Base-by-base conservation (phyloP, 1,284 basidiomycete species). In the Boletus semigastroideus region DNA sequence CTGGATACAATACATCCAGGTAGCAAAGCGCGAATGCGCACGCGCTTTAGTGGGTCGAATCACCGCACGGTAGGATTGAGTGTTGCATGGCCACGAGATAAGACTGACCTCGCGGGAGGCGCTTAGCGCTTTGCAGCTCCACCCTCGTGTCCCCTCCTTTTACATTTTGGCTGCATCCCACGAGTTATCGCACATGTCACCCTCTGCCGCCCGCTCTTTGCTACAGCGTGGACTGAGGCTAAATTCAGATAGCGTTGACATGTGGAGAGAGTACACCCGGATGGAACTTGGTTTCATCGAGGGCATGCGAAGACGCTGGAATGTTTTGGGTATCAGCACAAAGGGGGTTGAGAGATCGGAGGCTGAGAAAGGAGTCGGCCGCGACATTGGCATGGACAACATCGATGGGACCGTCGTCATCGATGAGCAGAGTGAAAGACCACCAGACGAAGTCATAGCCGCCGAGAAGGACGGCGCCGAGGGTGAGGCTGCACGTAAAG, bases 221-320 rank as follows among this genome's bases (percentile, higher is more conserved):
- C 77, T 98, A 34, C 90, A 96, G 58, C 85, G 94, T 4, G 94
- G 93, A 3, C 78, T 97, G 43, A 81, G 94, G 28, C 68, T 94
- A 48, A 85, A 93, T 56, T 73, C 78, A 8, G 79, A 86, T 40
- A 88, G 82, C 56, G 70, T 82, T 19, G 82, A 85, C 54, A 76
- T 96, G 67, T 96, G 92, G 92, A 76, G 77, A 31, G 92, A 94
- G 68, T 94, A 95, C 68, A 84, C 94, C 57, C 87, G 87, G 63
- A 92, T 97, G 83, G 94, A 98, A 69, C 73, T 96, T 9, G 87
- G 88, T 4, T 97, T 94, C 70, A 78, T 94, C 16, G 94, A 97
- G 73, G 84, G 84, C 11, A 73, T 97, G 47, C 75, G 92, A 38
- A 74, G 92, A 54, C 77, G 94, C 39, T 95, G 92, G 92, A 82